Conservation (phyloP, 441 rosid species). For the Geranium incanum region DNA sequence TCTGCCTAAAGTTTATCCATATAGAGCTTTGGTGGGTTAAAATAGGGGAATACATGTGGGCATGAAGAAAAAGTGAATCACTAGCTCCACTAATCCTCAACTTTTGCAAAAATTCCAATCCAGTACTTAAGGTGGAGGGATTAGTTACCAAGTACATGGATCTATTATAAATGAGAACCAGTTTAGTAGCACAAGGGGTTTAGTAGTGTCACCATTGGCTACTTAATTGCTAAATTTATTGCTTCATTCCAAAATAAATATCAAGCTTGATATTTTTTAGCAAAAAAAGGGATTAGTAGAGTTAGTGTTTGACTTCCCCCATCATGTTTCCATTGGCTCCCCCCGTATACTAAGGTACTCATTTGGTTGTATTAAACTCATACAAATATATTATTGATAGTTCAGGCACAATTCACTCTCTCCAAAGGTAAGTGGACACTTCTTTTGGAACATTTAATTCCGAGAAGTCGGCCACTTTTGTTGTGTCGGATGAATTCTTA, state of each 20-base stretch:
- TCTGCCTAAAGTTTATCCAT: too few relatives aligned
- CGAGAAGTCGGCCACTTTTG: not conserved
- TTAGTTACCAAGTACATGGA: not conserved
- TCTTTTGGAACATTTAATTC: not conserved
- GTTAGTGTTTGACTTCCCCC: not conserved
- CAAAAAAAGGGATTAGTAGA: not conserved
- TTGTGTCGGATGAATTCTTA: not conserved
- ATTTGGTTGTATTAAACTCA: not conserved
- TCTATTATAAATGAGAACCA: not conserved
- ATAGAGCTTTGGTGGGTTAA: too few relatives aligned
- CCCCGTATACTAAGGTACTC: not conserved
- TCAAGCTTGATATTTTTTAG: not conserved
- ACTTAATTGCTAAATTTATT: too few relatives aligned
- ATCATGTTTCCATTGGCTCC: not conserved
- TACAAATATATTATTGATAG: not conserved
- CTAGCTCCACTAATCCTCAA: too few relatives aligned
- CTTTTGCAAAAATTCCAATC: too few relatives aligned
- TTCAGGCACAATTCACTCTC: not conserved
- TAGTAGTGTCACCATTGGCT: not conserved
- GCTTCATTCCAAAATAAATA: not conserved
- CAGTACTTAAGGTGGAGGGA: not conserved
- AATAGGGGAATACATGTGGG: too few relatives aligned
- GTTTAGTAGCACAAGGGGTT: not conserved
- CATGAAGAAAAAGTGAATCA: too few relatives aligned
- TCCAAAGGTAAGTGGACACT: not conserved